Evolutionary conservation across 805 yeast genomes (phyloP).

Genomic region (Komagataella pseudopastoris): DNA sequence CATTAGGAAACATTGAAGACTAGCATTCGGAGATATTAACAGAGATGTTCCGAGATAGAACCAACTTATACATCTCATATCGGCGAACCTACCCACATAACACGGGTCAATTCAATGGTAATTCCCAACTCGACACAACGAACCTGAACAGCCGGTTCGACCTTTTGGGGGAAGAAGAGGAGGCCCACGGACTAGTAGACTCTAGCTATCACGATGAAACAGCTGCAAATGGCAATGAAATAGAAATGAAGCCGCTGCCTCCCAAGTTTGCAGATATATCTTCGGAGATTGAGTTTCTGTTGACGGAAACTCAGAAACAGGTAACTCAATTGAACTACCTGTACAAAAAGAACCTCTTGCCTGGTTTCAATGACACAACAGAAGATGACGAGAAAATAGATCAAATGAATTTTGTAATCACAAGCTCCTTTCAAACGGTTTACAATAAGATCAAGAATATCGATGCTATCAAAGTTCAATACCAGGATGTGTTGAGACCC

Average conservation of each 20-base stretch:
- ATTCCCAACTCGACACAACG: slow-evolving; percentile 17
- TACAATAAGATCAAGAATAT: slow-evolving; percentile 65
- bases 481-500: slow-evolving; percentile 12
- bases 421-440: slow-evolving; percentile 65
- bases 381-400: slow-evolving; percentile 71
- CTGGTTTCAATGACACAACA: slow-evolving; percentile 76
- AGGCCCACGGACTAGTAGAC: slow-evolving; percentile 23
- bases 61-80: slow-evolving; percentile 81
- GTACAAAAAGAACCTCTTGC: slow-evolving; percentile 73
- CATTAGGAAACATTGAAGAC: not conserved
- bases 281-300: slow-evolving; percentile 51
- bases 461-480: slow-evolving; percentile 25
- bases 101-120: not conserved
- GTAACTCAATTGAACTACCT: slow-evolving; percentile 50
- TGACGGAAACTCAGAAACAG: slow-evolving; percentile 36
- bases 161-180: slow-evolving; percentile 37
- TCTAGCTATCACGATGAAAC: slow-evolving; percentile 13
- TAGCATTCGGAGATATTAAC: not conserved
- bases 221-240: slow-evolving; percentile 16
- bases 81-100: slow-evolving; percentile 76
- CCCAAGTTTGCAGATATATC: slow-evolving; percentile 72
- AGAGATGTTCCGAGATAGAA: slow-evolving; percentile 81
- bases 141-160: slow-evolving; percentile 17
- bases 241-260: slow-evolving; percentile 55
- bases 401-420: slow-evolving; percentile 57